phyloP scores from a whole-genome alignment of 176 grass and related monocot species.

The Oryza coarctata region DNA sequence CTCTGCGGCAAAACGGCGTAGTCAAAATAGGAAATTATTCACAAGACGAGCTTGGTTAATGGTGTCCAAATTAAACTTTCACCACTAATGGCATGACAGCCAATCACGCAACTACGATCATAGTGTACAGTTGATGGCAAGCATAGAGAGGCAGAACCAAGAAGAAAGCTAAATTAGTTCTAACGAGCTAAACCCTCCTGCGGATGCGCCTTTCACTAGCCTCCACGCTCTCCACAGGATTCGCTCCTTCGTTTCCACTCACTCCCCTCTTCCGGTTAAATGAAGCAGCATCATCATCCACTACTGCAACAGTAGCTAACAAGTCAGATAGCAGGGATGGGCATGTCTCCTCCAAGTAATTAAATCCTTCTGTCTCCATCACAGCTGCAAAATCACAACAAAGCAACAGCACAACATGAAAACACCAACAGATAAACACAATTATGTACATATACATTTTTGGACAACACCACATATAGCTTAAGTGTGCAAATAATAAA shows the following conservation, averaged over 20 bases:
- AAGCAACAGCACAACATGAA: constrained; percentile 29
- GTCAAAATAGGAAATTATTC: constrained; percentile 35
- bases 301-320: constrained; percentile 72
- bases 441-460: background rate
- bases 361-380: constrained; percentile 84
- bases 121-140: constrained; percentile 11
- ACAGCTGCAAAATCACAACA: constrained; percentile 62
- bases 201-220: constrained; percentile 53
- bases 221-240: constrained; percentile 51
- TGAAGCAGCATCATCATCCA: constrained; percentile 48
- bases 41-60: constrained; percentile 31
- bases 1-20: background rate
- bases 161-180: constrained; percentile 29
- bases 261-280: constrained; percentile 61
- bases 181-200: constrained; percentile 56
- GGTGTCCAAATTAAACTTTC: constrained; percentile 36
- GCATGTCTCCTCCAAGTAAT: constrained; percentile 82
- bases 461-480: background rate
- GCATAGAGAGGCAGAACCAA: constrained; percentile 17
- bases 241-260: constrained; percentile 38
- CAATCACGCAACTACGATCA: constrained; percentile 25
- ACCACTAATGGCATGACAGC: background rate
- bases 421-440: background rate
- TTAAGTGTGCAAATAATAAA: constrained; percentile 2
- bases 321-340: constrained; percentile 75